Conservation (phyloP, 345 rosid genomes). For the Noccaea caerulescens region DNA sequence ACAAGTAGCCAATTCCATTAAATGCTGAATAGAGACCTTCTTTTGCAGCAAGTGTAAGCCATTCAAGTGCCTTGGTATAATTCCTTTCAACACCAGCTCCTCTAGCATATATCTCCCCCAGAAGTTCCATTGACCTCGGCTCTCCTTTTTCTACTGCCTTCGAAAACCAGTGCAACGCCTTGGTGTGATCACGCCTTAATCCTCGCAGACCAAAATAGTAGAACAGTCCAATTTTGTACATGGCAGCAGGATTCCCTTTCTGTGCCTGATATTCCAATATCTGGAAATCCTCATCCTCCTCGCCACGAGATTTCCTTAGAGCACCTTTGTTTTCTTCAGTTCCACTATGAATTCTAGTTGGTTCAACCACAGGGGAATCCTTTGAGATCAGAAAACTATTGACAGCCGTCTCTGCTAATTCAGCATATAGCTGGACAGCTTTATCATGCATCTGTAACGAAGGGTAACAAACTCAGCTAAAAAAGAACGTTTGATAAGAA, state of each 20-base stretch:
- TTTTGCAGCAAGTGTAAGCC: slow-evolving; percentile 85
- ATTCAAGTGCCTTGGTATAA: slow-evolving; percentile 88
- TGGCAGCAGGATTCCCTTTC: slow-evolving; percentile 86
- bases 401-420: slow-evolving; percentile 88
- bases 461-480: slow-evolving; percentile 11
- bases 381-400: slow-evolving; percentile 90
- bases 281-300: slow-evolving; percentile 98
- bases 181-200: slow-evolving; percentile 79
- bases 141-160: slow-evolving; percentile 94
- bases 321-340: slow-evolving; percentile 97
- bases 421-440: slow-evolving; percentile 82
- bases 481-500: slow-evolving; percentile 9
- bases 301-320: slow-evolving; percentile 87
- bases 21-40: slow-evolving; percentile 86
- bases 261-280: slow-evolving; percentile 95
- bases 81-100: slow-evolving; percentile 99
- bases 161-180: slow-evolving; percentile 87
- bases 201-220: slow-evolving; percentile 98
- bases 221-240: slow-evolving; percentile 89
- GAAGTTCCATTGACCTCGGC: slow-evolving; percentile 92
- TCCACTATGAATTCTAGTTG: slow-evolving; percentile 88
- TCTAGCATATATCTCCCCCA: slow-evolving; percentile 96
- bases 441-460: slow-evolving; percentile 77
- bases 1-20: slow-evolving; percentile 93
- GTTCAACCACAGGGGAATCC: slow-evolving; percentile 87